Evolutionary conservation across 495 filamentous ascomycete species (phyloP), one percentile per base, ranked within the genome.

Genomic region (Parathielavia hyrcaniae): DNA sequence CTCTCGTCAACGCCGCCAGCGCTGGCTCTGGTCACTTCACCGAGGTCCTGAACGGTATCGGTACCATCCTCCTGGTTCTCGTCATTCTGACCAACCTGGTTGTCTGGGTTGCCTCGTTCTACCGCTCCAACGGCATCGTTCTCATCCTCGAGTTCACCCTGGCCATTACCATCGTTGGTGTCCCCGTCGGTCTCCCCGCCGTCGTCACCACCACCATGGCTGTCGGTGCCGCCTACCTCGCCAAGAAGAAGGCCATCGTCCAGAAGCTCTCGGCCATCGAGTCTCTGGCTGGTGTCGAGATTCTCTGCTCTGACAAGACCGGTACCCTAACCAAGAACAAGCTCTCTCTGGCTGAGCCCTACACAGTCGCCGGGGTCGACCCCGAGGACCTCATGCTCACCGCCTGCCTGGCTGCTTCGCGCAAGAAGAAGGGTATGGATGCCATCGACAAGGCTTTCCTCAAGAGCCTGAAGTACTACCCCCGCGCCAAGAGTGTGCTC

Each of bases 121-220:
- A 93, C 77, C 87, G 90, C 53, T 89, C 86, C 66, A 88, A 89
- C 68, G 67, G 67, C 41, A 92, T 90, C 57, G 80, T 86, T 53
- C 68, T 69, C 19, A 93, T 95, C 60, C 80, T 96, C 54, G 83
- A 89, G 65, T 93, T 88, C 75, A 95, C 90, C 36, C 85, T 83
- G 49, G 88, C 87, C 62, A 85, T 96, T 63, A 85, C 91, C 63
- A 95, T 96, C 64, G 87, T 96, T 59, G 91, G 91, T 82, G 91
- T 96, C 30, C 91, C 91, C 54, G 91, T 96, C 74, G 91, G 91
- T 88, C 88, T 96, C 44, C 91, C 91, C 19, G 91, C 91, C 58
- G 91, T 96, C 69, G 91, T 92, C 59, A 96, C 91, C 57, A 96
- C 91, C 53, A 96, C 91, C 60, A 91, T 96, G 89, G 90, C 91